phyloP scores from a whole-genome alignment of 2,329 filamentous ascomycete genomes.

The Aspergillus alliaceus region DNA sequence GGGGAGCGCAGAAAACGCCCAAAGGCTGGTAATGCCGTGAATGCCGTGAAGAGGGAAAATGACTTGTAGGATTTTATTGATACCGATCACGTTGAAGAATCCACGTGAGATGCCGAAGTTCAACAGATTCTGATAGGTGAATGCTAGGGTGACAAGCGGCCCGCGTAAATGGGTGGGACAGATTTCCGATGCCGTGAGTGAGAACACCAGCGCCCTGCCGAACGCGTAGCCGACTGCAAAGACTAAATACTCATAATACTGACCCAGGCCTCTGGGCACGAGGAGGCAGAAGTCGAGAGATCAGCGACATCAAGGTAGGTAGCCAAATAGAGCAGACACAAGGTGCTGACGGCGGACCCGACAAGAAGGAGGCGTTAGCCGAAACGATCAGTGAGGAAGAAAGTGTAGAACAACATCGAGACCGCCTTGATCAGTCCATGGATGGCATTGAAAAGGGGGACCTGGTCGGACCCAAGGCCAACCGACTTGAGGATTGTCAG shows the following conservation, averaged over 20 bases:
- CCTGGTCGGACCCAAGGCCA: constrained; percentile 12
- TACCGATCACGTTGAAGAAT: constrained; percentile 18
- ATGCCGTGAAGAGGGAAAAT: constrained; percentile 19
- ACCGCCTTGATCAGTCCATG: constrained; percentile 20
- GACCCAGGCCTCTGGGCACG: constrained; percentile 17
- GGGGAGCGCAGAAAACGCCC: constrained; percentile 19
- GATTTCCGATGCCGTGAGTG: constrained; percentile 20
- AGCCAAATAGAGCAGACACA: constrained; percentile 20
- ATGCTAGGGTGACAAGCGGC: constrained; percentile 19
- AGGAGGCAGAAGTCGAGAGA: constrained; percentile 6
- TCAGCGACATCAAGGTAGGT: constrained; percentile 17
- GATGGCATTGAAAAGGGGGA: constrained; percentile 19
- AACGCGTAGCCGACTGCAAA: constrained; percentile 23
- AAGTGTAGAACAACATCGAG: constrained; percentile 22
- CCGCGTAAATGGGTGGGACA: constrained; percentile 20
- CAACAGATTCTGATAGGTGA: constrained; percentile 23
- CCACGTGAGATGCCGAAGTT: constrained; percentile 21
- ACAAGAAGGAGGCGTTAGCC: constrained; percentile 27
- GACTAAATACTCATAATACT: constrained; percentile 24
- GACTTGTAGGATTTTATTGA: constrained; percentile 19
- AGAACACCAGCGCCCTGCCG: constrained; percentile 22
- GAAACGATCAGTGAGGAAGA: constrained; percentile 20
- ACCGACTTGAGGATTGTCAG: constrained; percentile 21
- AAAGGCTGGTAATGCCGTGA: constrained; percentile 15
- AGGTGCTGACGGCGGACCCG: constrained; percentile 19